A percentile compares a stretch with the other conserved stretches of the same genome.
Evolutionary conservation across 352 stramenopile species (phyloP).

Genomic region (Phytophthora sp.): DNA sequence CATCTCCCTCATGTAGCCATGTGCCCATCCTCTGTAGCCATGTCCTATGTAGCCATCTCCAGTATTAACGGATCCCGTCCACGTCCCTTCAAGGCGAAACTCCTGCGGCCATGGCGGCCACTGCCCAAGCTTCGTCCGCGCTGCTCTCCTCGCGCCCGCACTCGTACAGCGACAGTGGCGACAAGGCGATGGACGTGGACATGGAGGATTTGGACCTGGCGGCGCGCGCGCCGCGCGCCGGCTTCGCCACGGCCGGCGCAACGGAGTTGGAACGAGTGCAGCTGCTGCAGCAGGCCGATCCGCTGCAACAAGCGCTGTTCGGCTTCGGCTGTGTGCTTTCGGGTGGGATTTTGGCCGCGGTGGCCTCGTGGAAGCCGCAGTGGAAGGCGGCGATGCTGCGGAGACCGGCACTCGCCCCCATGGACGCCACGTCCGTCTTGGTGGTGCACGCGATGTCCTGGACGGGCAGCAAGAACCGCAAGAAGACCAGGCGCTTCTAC

Average conservation of each 20-base stretch:
- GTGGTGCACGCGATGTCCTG: conserved; percentile 34
- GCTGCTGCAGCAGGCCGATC: conserved; percentile 29
- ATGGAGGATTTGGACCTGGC: conserved; percentile 35
- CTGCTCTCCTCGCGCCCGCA: conserved; percentile 17
- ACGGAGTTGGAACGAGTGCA: conserved; percentile 49
- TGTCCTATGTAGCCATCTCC: conserved; percentile 26
- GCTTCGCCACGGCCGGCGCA: conserved; percentile 47
- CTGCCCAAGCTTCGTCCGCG: conserved; percentile 19
- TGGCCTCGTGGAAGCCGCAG: conserved; percentile 63
- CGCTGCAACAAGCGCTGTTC: conserved; percentile 50
- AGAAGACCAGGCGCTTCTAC: conserved; percentile 38
- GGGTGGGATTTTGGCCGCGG: conserved; percentile 45
- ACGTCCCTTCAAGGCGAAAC: conserved; percentile 25
- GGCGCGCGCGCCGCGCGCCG: conserved; percentile 19
- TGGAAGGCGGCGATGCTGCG: conserved; percentile 64
- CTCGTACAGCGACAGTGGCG: conserved; percentile 20
- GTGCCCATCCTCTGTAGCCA: no score
- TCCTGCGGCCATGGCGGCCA: conserved; percentile 13
- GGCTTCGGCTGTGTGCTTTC: conserved; percentile 43
- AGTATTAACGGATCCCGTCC: conserved; percentile 18
- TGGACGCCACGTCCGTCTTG: conserved; percentile 63
- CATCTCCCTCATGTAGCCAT: no score
- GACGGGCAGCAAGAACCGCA: conserved; percentile 23
- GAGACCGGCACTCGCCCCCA: conserved; percentile 37
- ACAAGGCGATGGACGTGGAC: conserved; percentile 23